Evolutionary conservation across 2,329 filamentous ascomycete genomes (phyloP).

Genomic region (Fusarium sororula): DNA sequence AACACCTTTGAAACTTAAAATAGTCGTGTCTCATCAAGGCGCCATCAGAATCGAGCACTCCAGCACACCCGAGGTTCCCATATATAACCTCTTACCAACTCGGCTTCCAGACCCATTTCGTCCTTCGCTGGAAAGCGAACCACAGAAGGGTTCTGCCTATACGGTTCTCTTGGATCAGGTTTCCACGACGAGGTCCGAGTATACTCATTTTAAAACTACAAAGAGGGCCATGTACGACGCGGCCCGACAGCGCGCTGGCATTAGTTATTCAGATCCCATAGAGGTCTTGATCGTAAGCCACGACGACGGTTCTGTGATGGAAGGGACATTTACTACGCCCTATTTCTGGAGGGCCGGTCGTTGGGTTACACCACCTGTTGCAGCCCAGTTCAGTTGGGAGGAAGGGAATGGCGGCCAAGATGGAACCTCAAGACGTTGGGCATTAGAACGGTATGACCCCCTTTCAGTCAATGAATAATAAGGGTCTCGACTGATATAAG

Average conservation of each 20-base stretch:
- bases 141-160: slow-evolving; percentile 47
- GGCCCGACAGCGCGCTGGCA: slow-evolving; percentile 69
- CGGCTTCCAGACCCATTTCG: slow-evolving; percentile 58
- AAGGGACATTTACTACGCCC: slow-evolving; percentile 83
- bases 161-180: slow-evolving; percentile 56
- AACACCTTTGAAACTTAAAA: slow-evolving; percentile 60
- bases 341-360: slow-evolving; percentile 78
- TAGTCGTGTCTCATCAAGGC: slow-evolving; percentile 63
- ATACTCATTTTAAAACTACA: slow-evolving; percentile 89
- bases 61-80: slow-evolving; percentile 49
- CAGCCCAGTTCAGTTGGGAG: slow-evolving; percentile 47
- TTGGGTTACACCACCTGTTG: slow-evolving; percentile 85
- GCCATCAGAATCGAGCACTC: slow-evolving; percentile 54
- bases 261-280: slow-evolving; percentile 59
- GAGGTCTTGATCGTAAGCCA: slow-evolving; percentile 82
- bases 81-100: slow-evolving; percentile 66
- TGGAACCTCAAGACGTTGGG: slow-evolving; percentile 85
- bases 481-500: background rate
- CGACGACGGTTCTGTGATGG: slow-evolving; percentile 74
- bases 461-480: background rate
- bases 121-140: slow-evolving; percentile 31
- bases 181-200: slow-evolving; percentile 62
- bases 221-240: slow-evolving; percentile 74
- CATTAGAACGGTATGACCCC: slow-evolving; percentile 69
- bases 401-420: slow-evolving; percentile 78